Conservation (phyloP, 1,284 basidiomycete species). For the Cryptococcus sp. region DNA sequence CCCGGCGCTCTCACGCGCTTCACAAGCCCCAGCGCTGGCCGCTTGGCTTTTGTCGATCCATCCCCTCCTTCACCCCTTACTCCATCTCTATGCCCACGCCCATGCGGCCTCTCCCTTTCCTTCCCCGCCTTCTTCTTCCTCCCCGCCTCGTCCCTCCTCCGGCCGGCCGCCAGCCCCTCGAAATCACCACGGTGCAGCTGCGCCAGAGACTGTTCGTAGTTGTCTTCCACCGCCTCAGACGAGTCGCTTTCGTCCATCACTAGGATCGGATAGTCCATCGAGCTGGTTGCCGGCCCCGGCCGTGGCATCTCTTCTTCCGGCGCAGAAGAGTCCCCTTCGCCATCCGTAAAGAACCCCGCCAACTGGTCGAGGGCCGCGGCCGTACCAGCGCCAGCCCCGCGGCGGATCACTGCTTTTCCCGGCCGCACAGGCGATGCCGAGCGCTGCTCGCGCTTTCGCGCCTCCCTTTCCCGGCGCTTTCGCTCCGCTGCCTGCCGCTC, state of each 20-base stretch:
- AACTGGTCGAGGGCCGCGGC: conserved; percentile 17
- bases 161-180: conserved; percentile 35
- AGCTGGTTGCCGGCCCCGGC: background rate
- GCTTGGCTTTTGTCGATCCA: background rate
- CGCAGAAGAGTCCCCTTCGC: conserved; percentile 4
- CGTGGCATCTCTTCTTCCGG: background rate
- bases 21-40: conserved; percentile 27
- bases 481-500: conserved; percentile 10
- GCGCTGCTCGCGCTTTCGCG: background rate
- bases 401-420: conserved; percentile 35
- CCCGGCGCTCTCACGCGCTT: conserved; percentile 9
- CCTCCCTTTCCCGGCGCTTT: conserved; percentile 1
- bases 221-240: conserved; percentile 36
- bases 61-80: background rate
- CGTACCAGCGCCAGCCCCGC: conserved; percentile 15
- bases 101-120: background rate
- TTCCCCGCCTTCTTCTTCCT: background rate
- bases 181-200: conserved; percentile 43
- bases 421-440: conserved; percentile 29
- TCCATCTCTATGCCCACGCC: background rate
- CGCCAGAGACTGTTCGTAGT: conserved; percentile 30
- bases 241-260: conserved; percentile 20
- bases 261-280: conserved; percentile 14
- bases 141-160: background rate
- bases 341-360: conserved; percentile 16